phyloP scores from a whole-genome alignment of 495 filamentous ascomycete genomes.

The Penicillium silybi region DNA sequence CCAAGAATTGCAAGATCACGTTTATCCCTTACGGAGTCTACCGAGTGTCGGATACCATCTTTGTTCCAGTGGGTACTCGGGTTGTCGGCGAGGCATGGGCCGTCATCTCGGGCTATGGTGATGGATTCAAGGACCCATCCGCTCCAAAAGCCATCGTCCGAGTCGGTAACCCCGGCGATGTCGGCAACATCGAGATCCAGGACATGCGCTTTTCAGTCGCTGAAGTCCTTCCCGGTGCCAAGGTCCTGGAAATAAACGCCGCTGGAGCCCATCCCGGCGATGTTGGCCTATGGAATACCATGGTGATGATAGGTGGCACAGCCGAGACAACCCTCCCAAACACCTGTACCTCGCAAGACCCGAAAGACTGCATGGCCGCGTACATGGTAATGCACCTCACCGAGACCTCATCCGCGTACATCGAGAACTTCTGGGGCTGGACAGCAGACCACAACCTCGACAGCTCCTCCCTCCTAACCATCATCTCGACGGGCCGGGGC shows the following conservation, averaged over 20 bases:
- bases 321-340: conserved; percentile 34
- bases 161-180: conserved; percentile 53
- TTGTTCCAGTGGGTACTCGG: conserved; percentile 49
- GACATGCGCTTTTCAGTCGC: conserved; percentile 54
- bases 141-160: conserved; percentile 55
- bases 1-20: conserved; percentile 46
- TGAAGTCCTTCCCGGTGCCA: conserved; percentile 48
- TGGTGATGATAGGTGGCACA: conserved; percentile 51
- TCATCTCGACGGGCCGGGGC: conserved; percentile 49
- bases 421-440: conserved; percentile 62
- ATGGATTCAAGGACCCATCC: conserved; percentile 46
- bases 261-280: conserved; percentile 49
- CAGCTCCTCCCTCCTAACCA: conserved; percentile 24
- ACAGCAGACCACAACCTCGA: conserved; percentile 56
- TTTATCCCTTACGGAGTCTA: conserved; percentile 63
- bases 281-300: conserved; percentile 55
- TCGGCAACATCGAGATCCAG: conserved; percentile 54
- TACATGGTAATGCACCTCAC: conserved; percentile 53
- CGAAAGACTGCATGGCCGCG: conserved; percentile 42
- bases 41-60: conserved; percentile 53
- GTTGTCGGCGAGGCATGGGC: conserved; percentile 56
- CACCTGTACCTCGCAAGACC: conserved; percentile 37
- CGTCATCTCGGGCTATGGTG: conserved; percentile 47
- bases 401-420: conserved; percentile 45
- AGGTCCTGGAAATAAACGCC: conserved; percentile 48